phyloP scores from a whole-genome alignment of 2,329 filamentous ascomycete genomes.

The Teratosphaeria gauchensis region DNA sequence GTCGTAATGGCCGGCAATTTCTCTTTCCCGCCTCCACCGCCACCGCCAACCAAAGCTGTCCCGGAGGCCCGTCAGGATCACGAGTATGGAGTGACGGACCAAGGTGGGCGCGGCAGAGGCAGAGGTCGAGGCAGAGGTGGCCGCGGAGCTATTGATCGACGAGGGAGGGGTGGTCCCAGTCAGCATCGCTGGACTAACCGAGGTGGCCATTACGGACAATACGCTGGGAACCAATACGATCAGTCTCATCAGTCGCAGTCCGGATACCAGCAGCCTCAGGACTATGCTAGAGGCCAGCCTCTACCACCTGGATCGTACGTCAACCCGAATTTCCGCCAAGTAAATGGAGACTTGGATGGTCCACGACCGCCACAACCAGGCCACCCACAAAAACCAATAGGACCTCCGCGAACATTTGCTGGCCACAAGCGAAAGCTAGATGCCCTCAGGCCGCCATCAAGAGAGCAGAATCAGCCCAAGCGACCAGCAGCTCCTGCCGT shows the following conservation, averaged over 20 bases:
- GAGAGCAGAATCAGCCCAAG: conserved; percentile 7
- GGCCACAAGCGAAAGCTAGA: conserved; percentile 28
- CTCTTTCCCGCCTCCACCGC: conserved; percentile 40
- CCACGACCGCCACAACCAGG: background rate
- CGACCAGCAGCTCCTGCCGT: conserved; percentile 21
- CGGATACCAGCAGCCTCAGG: background rate
- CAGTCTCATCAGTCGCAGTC: background rate
- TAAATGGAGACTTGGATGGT: background rate
- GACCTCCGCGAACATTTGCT: conserved; percentile 10
- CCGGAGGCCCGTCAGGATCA: background rate
- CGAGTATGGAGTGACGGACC: background rate
- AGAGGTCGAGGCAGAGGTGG: conserved; percentile 15
- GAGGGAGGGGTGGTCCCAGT: conserved; percentile 10
- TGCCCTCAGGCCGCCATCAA: conserved; percentile 14
- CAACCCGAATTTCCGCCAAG: conserved; percentile 19
- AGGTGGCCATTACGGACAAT: background rate
- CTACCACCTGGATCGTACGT: conserved; percentile 21
- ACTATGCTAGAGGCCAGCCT: background rate
- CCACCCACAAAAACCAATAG: background rate
- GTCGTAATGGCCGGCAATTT: conserved; percentile 17
- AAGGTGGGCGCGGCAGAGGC: conserved; percentile 12
- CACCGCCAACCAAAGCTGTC: conserved; percentile 21
- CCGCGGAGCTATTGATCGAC: background rate
- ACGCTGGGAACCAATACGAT: background rate
- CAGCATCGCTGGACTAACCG: background rate